Conservation (phyloP, 2,329 filamentous ascomycete species). For the Fusarium sp. region DNA sequence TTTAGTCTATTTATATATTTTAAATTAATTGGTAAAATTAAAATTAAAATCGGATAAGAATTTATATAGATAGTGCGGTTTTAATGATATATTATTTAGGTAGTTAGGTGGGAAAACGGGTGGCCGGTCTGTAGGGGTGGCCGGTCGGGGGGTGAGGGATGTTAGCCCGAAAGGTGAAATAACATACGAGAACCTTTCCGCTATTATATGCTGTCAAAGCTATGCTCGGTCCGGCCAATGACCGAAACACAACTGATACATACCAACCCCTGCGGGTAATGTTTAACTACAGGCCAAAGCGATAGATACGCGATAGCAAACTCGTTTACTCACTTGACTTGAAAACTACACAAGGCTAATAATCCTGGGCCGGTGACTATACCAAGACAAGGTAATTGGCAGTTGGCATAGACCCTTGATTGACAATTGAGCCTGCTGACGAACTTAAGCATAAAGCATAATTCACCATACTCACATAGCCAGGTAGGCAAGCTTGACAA, state of each 20-base stretch:
- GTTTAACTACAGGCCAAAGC: slow-evolving; percentile 1
- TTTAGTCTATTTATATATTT: too few species aligned
- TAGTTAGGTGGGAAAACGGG: too few species aligned
- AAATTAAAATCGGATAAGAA: too few species aligned
- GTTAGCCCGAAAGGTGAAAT: slow-evolving; percentile 19
- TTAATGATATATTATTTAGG: too few species aligned
- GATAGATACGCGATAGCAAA: slow-evolving; percentile 2
- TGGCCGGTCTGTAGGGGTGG: too few species aligned
- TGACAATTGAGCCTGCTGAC: background rate
- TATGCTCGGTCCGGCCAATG: slow-evolving; percentile 14
- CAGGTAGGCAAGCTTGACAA: background rate
- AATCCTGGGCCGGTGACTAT: background rate
- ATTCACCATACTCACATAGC: background rate
- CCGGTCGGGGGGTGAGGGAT: too few species aligned
- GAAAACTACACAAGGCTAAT: background rate
- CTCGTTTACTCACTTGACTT: background rate
- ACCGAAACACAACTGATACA: slow-evolving; percentile 35
- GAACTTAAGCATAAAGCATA: background rate
- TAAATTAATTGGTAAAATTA: too few species aligned
- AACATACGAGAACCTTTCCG: slow-evolving; percentile 8
- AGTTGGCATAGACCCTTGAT: background rate
- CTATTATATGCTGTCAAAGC: background rate
- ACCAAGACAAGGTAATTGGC: background rate
- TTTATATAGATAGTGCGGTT: too few species aligned
- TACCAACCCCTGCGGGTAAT: slow-evolving; percentile 16